These are phyloP conservation scores for Murraya koenigii DNA, from an alignment of 345 rosid genomes.

Conservation along the genomic window DNA sequence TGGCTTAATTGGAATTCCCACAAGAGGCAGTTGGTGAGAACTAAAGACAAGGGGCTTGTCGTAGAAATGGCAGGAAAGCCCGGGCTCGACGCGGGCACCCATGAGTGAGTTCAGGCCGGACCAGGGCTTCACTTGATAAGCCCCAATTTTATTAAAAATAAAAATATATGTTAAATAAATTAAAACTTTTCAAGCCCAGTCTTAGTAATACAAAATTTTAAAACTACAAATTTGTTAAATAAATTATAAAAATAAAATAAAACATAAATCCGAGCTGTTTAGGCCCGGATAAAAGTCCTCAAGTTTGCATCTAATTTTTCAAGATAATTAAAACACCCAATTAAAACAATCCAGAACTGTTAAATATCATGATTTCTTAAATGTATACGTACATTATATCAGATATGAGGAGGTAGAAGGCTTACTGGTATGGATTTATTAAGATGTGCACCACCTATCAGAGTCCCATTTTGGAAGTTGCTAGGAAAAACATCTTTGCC, in stretches of 20 bases:
- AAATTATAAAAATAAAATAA: too few species aligned
- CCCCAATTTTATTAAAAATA: too few species aligned
- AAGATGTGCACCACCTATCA: constrained; percentile 62
- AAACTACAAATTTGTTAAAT: too few species aligned
- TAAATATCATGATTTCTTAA: too few species aligned
- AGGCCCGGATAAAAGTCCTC: background rate
- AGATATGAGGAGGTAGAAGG: constrained; percentile 5
- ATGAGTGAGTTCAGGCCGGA: too few species aligned
- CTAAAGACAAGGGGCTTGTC: background rate
- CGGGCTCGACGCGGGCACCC: too few species aligned
- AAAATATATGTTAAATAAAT: too few species aligned
- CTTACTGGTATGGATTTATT: constrained; percentile 57
- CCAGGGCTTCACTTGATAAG: too few species aligned
- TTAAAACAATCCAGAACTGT: background rate
- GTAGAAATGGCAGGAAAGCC: too few species aligned
- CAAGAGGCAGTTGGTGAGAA: background rate
- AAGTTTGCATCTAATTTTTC: background rate
- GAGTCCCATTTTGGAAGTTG: constrained; percentile 68
- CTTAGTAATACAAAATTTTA: too few species aligned
- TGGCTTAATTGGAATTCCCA: background rate
- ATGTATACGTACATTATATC: background rate
- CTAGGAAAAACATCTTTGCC: constrained; percentile 74
- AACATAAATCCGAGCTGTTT: too few species aligned
- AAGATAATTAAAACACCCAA: background rate
- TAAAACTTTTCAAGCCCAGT: too few species aligned